phyloP scores from a whole-genome alignment of 805 yeast species.

The Kurtzmaniella fragi region DNA sequence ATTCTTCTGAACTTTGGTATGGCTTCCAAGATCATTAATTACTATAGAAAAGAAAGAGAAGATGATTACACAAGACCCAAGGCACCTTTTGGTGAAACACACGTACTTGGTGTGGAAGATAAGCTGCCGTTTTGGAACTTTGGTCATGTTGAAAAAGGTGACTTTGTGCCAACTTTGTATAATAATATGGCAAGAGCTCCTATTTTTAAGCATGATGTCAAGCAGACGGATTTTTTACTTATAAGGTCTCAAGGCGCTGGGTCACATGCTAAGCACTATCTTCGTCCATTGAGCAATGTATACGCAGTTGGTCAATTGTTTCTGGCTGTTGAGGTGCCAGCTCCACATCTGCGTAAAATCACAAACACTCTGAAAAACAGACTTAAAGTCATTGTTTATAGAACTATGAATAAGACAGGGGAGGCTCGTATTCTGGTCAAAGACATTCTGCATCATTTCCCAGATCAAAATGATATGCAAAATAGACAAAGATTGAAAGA shows the following conservation, averaged over 20 bases:
- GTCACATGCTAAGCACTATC: slow-evolving; percentile 59
- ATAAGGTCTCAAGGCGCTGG: slow-evolving; percentile 79
- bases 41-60: slow-evolving; percentile 77
- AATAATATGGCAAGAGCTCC: slow-evolving; percentile 93
- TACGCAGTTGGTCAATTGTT: slow-evolving; percentile 89
- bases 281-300: slow-evolving; percentile 64
- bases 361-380: slow-evolving; percentile 90
- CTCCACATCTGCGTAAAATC: slow-evolving; percentile 95
- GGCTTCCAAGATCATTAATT: slow-evolving; percentile 91
- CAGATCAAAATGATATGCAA: slow-evolving; percentile 97
- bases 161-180: slow-evolving; percentile 87
- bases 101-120: slow-evolving; percentile 93
- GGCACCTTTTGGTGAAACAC: slow-evolving; percentile 87
- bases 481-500: slow-evolving; percentile 92
- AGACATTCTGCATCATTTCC: slow-evolving; percentile 88
- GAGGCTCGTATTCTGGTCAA: slow-evolving; percentile 73
- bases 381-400: slow-evolving; percentile 86
- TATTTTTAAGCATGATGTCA: slow-evolving; percentile 77
- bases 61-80: slow-evolving; percentile 87
- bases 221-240: slow-evolving; percentile 74
- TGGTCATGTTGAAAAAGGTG: slow-evolving; percentile 94
- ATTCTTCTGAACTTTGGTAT: slow-evolving; percentile 87
- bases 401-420: slow-evolving; percentile 74
- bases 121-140: slow-evolving; percentile 98
- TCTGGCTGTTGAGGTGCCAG: slow-evolving; percentile 94